phyloP scores from a whole-genome alignment of 2,329 filamentous ascomycete genomes.

The Penicillium rolfsii region DNA sequence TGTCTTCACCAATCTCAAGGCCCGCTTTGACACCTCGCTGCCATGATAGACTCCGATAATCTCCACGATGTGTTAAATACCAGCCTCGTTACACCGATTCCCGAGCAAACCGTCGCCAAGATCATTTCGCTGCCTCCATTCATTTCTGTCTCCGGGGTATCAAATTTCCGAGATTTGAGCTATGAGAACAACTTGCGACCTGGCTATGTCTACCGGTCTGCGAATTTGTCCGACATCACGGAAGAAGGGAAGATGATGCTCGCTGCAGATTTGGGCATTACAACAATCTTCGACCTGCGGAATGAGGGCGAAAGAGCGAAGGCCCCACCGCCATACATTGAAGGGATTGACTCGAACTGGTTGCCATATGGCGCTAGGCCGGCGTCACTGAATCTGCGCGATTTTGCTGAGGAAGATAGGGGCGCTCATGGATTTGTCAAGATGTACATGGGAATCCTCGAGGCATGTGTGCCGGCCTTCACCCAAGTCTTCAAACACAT shows the following conservation, averaged over 20 bases:
- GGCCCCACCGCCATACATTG: conserved; percentile 55
- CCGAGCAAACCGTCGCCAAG: conserved; percentile 22
- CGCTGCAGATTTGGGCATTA: conserved; percentile 59
- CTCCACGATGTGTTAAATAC: conserved; percentile 28
- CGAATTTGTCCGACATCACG: conserved; percentile 64
- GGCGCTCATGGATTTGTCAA: conserved; percentile 67
- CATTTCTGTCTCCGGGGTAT: conserved; percentile 30
- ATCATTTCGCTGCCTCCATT: conserved; percentile 35
- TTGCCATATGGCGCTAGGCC: conserved; percentile 56
- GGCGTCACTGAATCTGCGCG: conserved; percentile 23
- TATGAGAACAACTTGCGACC: conserved; percentile 48
- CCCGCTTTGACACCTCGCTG: neutral
- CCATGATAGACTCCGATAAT: conserved; percentile 27
- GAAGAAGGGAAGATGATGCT: conserved; percentile 58
- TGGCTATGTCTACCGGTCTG: conserved; percentile 67
- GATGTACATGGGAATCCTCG: conserved; percentile 69
- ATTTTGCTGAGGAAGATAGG: conserved; percentile 53
- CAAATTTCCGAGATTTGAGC: conserved; percentile 36
- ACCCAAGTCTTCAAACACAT: conserved; percentile 65
- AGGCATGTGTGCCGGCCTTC: conserved; percentile 63
- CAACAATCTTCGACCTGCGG: conserved; percentile 70
- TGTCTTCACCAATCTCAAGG: neutral
- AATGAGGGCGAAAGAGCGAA: conserved; percentile 53
- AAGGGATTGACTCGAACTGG: conserved; percentile 59
- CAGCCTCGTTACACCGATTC: conserved; percentile 31